Evolutionary conservation across 2,329 filamentous ascomycete species (phyloP).

Genomic region (Parastagonospora avenae): DNA sequence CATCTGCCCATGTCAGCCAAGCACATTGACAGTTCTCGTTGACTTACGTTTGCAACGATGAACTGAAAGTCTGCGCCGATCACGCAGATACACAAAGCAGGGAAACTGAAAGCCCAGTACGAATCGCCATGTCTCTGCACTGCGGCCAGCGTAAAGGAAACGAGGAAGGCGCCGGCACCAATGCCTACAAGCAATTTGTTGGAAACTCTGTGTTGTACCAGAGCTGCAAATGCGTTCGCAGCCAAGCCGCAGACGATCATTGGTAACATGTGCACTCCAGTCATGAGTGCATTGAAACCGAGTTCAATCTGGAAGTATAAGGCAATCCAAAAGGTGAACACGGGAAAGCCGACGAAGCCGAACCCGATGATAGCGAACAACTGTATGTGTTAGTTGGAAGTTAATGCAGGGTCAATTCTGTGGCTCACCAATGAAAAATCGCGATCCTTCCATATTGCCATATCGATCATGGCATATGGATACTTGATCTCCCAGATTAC

Average conservation of each 20-base stretch:
- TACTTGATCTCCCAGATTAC: conserved; percentile 66
- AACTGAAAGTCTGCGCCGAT: conserved; percentile 72
- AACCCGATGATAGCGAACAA: conserved; percentile 62
- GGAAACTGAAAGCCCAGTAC: conserved; percentile 72
- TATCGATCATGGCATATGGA: conserved; percentile 53
- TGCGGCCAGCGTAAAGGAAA: conserved; percentile 60
- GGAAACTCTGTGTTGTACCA: conserved; percentile 66
- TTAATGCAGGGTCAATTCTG: too few relatives aligned
- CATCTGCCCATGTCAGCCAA: conserved; percentile 53
- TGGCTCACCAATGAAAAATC: conserved; percentile 66
- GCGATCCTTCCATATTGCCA: conserved; percentile 65
- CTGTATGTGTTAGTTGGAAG: conserved; percentile 34
- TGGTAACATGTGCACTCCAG: conserved; percentile 68
- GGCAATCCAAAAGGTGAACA: conserved; percentile 66
- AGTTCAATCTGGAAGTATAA: conserved; percentile 67
- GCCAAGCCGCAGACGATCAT: conserved; percentile 67
- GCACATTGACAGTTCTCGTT: background rate
- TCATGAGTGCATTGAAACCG: conserved; percentile 59
- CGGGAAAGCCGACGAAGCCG: conserved; percentile 67
- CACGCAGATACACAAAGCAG: conserved; percentile 64
- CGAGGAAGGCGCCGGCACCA: conserved; percentile 53
- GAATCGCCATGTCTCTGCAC: conserved; percentile 60
- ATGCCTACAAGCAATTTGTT: conserved; percentile 67
- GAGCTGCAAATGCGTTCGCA: conserved; percentile 67
- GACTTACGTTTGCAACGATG: conserved; percentile 68